Evolutionary conservation across 805 yeast genomes (phyloP), one percentile per base, ranked within the genome.

Genomic region (Barnettozyma californica): DNA sequence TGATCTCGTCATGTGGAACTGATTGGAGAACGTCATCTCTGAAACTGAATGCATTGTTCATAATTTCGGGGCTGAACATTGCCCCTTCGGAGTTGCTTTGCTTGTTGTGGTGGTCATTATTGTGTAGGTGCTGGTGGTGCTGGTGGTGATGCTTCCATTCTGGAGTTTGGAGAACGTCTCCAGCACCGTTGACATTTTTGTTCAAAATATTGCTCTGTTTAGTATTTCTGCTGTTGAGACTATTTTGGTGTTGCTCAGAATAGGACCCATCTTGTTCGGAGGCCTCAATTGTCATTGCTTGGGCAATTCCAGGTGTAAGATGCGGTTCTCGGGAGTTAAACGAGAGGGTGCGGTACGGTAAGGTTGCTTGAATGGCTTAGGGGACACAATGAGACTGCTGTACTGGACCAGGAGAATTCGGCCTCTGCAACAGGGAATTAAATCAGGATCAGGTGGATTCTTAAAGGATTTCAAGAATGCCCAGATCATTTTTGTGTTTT

Each of bases 1-100:
- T 60, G 9, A 55, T 59, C 3, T 59, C 58, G 31, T 53, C 60
- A 4, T 59, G 56, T 4, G 44, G 47, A 8, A 53, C 55, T 6
- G 41, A 20, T 13, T 35, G 40, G 9, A 52, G 41, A 1, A 49
- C 23, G 11, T 52, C 53, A 3, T 46, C 46, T 33, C 42, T 52
- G 40, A 52, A 43, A 29, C 42, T 39, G 33, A 52, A 44, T 9
- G 47, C 48, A 39, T 51, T 51, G 46, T 51, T 51, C 19, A 51
- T 27, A 2, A 41, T 13, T 13, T 51, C 44, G 2, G 54, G 48
- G 13, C 34, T 29, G 35, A 48, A 51, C 27, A 51, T 2, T 6
- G 49, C 63, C 2, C 56, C 60, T 1, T 53, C 50, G 10, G 51
- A 56, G 2, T 53, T 54, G 41, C 5, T 23, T 8, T 6, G n/a